Conservation (phyloP, 805 yeast genomes). For the Kodamaea kaohsiungensis region DNA sequence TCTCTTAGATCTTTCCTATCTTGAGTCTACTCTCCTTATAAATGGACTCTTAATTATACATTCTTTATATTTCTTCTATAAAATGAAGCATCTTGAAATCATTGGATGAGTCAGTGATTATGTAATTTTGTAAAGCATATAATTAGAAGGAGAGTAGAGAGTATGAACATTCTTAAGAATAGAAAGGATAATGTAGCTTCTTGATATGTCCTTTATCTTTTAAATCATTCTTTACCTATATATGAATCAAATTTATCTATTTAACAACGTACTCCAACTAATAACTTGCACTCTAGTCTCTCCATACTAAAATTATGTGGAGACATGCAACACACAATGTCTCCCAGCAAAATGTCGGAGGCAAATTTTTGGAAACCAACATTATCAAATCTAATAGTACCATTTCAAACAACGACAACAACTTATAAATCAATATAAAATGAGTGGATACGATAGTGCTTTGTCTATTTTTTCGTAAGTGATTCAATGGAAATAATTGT, state of each 20-base stretch:
- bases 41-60: no score
- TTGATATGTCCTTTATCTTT: no score
- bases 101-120: background rate
- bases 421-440: slow-evolving; percentile 24
- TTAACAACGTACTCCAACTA: no score
- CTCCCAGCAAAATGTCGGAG: slow-evolving; percentile 8
- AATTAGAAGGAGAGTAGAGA: background rate
- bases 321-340: background rate
- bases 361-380: slow-evolving; percentile 13
- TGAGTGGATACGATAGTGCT: slow-evolving; percentile 99
- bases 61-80: background rate
- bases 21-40: no score
- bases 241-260: no score
- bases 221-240: no score
- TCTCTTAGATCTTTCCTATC: no score
- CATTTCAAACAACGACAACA: background rate
- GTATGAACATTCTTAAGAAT: no score
- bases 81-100: background rate
- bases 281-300: no score
- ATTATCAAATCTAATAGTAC: background rate
- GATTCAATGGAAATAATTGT: background rate
- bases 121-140: background rate
- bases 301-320: background rate
- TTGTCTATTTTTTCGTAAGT: slow-evolving; percentile 92
- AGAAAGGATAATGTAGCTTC: no score